Evolutionary conservation across 2,329 filamentous ascomycete genomes (phyloP), one percentile per base, ranked within the genome.

Genomic region (Stagonosporopsis cucurbitacearum): DNA sequence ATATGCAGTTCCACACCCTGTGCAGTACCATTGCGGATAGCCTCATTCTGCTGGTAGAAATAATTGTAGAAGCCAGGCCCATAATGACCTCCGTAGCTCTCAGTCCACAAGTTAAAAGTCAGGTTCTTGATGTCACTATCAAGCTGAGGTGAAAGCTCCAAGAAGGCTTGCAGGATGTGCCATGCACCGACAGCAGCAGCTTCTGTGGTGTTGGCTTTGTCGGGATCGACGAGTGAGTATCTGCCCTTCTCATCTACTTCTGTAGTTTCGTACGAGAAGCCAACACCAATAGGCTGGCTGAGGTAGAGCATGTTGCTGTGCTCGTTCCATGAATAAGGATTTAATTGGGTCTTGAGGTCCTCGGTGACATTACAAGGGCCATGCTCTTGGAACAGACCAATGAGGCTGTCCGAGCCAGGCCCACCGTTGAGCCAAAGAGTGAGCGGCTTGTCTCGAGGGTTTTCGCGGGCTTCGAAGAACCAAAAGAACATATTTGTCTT

Each of bases 1-100:
- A 85, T 83, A 26, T 80, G 74, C 3, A 86, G 77, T 39, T 79
- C 71, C 3, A 82, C 78, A 15, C 83, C 83, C 1, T 77, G 65
- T 12, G 72, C 59, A 0, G 70, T 76, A 8, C 82, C 82, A 37
- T 81, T 81, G 26, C 72, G 64, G 59, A 86, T 84, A 26, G 78
- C 76, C 51, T 80, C 68, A 53, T 85, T 86, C 59, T 86, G 80
- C 40, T 84, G 73, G 53, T 83, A 80, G 69, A 86, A 85, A 63
- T 84, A 80, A 55, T 82, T 79, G 73, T 80, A 85, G 70, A 85
- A 85, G 25, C 37, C 47, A 1, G 81, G 81, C 4, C 81, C 81
- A 58, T 83, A 83, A 62, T 82, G 81, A 35, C 81, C 80, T 33
- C 66, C 65, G 40, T 76, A 76, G 54, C 62, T 73, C 69, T 81